Evolutionary conservation across 2,329 filamentous ascomycete species (phyloP).

Genomic region (Aspergillus alliaceus): DNA sequence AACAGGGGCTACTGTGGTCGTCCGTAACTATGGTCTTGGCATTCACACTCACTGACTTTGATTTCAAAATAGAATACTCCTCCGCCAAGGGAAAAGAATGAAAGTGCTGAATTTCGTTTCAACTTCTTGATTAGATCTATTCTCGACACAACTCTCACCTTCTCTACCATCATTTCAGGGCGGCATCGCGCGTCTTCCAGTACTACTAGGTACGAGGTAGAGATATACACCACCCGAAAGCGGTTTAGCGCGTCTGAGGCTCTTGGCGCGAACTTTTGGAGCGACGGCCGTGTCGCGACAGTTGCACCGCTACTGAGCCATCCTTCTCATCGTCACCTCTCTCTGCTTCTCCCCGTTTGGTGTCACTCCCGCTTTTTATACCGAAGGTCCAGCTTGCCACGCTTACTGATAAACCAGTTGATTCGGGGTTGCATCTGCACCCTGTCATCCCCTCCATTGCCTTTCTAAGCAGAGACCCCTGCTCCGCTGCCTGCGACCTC

Average conservation of each 20-base stretch:
- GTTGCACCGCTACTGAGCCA: slow-evolving; percentile 26
- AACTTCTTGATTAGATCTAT: too few species aligned
- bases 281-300: slow-evolving; percentile 32
- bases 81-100: too few species aligned
- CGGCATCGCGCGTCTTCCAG: too few species aligned
- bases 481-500: slow-evolving; percentile 31
- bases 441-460: slow-evolving; percentile 14
- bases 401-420: not conserved
- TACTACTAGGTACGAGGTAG: too few species aligned
- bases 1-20: too few species aligned
- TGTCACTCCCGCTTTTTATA: slow-evolving; percentile 2
- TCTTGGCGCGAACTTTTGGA: slow-evolving; percentile 40
- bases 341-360: slow-evolving; percentile 8
- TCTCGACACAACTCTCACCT: too few species aligned
- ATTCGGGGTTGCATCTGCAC: slow-evolving; percentile 11
- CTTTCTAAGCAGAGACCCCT: slow-evolving; percentile 20
- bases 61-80: too few species aligned
- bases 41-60: too few species aligned
- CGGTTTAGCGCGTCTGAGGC: slow-evolving; percentile 5
- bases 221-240: not conserved
- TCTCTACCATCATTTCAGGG: too few species aligned
- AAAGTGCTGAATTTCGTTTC: too few species aligned
- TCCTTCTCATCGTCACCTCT: slow-evolving; percentile 16
- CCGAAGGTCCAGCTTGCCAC: slow-evolving; percentile 1
- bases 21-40: too few species aligned